Conservation (phyloP, 2,329 filamentous ascomycete genomes). For the Verticillium longisporum region DNA sequence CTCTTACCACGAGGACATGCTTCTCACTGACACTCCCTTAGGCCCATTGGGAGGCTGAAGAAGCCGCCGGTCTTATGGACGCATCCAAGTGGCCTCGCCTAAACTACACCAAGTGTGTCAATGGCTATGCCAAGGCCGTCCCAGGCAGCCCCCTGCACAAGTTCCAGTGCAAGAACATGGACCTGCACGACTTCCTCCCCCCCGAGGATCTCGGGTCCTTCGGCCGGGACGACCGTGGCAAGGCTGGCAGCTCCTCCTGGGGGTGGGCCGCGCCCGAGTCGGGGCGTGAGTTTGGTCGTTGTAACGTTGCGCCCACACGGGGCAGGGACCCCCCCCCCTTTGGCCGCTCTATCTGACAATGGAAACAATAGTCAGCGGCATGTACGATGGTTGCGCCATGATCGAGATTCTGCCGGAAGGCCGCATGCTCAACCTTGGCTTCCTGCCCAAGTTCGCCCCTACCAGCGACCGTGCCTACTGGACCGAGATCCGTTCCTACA, state of each 20-base stretch:
- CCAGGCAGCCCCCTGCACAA: constrained; percentile 13
- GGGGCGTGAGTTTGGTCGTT: constrained; percentile 24
- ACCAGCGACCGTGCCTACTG: constrained; percentile 16
- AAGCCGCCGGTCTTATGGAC: constrained; percentile 13
- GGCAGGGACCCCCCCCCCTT: too few relatives aligned
- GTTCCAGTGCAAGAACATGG: constrained; percentile 25
- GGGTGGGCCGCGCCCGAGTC: constrained; percentile 33
- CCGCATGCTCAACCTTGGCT: constrained; percentile 34
- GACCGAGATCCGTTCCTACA: constrained; percentile 28
- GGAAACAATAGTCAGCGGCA: constrained; percentile 8
- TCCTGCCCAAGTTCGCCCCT: constrained; percentile 18
- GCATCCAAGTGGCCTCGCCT: constrained; percentile 14
- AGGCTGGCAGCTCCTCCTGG: constrained; percentile 25
- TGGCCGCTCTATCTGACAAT: neutral
- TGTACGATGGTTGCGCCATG: constrained; percentile 34
- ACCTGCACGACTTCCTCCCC: constrained; percentile 46
- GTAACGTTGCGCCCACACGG: too few relatives aligned
- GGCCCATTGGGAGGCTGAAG: constrained; percentile 16
- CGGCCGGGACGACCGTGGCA: constrained; percentile 13
- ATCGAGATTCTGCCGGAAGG: constrained; percentile 34
- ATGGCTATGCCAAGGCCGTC: constrained; percentile 14
- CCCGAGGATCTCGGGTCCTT: constrained; percentile 42
- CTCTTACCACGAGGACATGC: neutral
- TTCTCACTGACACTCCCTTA: constrained; percentile 1
- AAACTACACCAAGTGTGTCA: constrained; percentile 14